Percentiles rank a stretch among this genome's conserved stretches.
Conservation (phyloP, 345 rosid genomes). For the Camelina hispida region DNA sequence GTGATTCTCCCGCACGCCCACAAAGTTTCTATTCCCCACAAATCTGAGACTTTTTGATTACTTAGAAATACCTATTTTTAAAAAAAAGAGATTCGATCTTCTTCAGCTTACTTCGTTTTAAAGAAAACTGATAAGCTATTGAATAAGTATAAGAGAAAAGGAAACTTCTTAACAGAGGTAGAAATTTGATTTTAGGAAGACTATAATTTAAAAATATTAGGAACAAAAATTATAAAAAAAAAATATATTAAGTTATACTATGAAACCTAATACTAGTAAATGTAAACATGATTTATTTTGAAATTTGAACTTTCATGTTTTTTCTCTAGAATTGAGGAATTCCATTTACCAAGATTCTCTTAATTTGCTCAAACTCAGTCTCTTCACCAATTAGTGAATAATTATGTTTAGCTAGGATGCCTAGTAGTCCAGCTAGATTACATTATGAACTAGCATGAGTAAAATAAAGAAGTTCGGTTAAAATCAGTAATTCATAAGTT, state of each 20-base stretch:
- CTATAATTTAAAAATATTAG: no score
- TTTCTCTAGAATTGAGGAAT: conserved; percentile 46
- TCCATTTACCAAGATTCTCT: conserved; percentile 50
- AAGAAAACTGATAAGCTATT: neutral
- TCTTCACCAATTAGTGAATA: conserved; percentile 39
- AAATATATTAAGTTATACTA: no score
- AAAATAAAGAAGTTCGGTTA: neutral
- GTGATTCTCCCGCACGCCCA: conserved; percentile 52
- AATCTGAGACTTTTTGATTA: conserved; percentile 30
- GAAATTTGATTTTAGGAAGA: neutral
- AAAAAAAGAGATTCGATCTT: conserved; percentile 20
- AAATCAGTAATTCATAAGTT: neutral
- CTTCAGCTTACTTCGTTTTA: conserved; percentile 2
- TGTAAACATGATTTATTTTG: conserved; percentile 29
- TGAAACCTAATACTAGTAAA: neutral
- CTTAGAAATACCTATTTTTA: neutral
- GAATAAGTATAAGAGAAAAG: neutral
- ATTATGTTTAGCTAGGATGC: conserved; percentile 34
- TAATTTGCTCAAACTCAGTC: conserved; percentile 43
- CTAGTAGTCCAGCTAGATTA: conserved; percentile 28
- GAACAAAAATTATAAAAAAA: no score
- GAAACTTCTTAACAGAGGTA: neutral
- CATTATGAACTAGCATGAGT: neutral
- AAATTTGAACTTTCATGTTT: conserved; percentile 23
- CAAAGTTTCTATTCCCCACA: conserved; percentile 52